A percentile compares a stretch with the other conserved stretches of the same genome.
These are phyloP conservation scores for Oryza coarctata DNA, from an alignment of 176 grass and related monocot species.

Conservation along the genomic window DNA sequence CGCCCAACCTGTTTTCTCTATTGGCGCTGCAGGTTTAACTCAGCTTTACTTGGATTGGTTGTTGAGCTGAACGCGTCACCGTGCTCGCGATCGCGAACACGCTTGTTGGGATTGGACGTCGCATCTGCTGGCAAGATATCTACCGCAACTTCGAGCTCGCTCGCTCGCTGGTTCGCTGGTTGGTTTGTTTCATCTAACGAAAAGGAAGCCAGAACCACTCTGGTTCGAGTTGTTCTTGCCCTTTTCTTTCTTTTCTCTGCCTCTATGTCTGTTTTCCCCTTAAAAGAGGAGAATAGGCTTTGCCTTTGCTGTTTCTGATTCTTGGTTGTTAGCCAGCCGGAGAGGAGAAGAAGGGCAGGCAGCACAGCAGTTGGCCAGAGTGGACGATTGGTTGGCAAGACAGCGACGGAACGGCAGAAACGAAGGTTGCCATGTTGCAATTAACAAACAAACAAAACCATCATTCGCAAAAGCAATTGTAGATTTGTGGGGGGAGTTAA, in stretches of 20 bases:
- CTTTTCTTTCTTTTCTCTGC: not conserved
- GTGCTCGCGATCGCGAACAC: not conserved
- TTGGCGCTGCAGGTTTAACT: not conserved
- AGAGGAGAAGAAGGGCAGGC: not conserved
- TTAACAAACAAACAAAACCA: not conserved
- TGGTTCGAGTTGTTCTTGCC: not conserved
- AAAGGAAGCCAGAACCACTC: not conserved
- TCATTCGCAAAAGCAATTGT: not conserved
- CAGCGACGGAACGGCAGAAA: conserved; percentile 39
- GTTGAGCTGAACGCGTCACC: not conserved
- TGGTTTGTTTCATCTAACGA: not conserved
- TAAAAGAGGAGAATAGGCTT: not conserved
- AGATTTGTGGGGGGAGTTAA: not conserved
- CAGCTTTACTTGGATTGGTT: not conserved
- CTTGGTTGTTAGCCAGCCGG: conserved; percentile 15
- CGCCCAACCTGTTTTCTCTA: not conserved
- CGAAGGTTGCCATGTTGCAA: conserved; percentile 21
- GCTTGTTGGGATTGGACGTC: conserved; percentile 26
- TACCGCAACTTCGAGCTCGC: not conserved
- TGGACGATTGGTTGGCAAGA: conserved; percentile 54
- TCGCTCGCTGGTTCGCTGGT: not conserved
- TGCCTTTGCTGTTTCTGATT: not conserved
- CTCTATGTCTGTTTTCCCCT: not conserved
- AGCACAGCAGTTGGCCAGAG: conserved; percentile 29
- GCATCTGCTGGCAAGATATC: conserved; percentile 10